phyloP scores from a whole-genome alignment of 805 yeast species.

The Nakazawaea populi region DNA sequence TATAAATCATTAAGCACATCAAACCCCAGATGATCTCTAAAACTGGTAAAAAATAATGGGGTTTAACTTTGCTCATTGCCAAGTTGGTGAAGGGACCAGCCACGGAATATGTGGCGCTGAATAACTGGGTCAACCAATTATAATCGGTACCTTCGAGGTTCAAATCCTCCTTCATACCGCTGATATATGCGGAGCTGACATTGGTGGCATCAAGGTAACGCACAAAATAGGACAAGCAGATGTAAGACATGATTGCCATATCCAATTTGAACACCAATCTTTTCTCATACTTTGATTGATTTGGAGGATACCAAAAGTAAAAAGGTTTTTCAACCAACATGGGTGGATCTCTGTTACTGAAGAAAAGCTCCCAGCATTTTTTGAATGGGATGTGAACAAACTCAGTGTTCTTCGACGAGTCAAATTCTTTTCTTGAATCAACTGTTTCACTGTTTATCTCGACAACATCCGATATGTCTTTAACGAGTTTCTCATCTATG shows the following conservation, averaged over 20 bases:
- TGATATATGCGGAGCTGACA: conserved; percentile 58
- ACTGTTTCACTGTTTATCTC: not conserved
- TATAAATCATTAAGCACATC: conserved; percentile 51
- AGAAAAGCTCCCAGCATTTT: conserved; percentile 1
- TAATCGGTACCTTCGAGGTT: conserved; percentile 54
- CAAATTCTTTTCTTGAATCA: not conserved
- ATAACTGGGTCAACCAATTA: conserved; percentile 48
- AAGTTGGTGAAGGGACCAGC: conserved; percentile 61
- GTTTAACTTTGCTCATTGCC: conserved; percentile 47
- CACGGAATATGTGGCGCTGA: conserved; percentile 51
- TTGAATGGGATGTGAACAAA: conserved; percentile 4
- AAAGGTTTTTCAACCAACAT: not conserved
- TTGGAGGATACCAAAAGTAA: conserved; percentile 5
- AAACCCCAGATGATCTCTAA: conserved; percentile 66
- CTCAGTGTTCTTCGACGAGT: not conserved
- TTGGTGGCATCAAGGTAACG: conserved; percentile 60
- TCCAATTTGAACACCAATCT: conserved; percentile 46
- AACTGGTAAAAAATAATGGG: conserved; percentile 45
- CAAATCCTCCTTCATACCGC: conserved; percentile 54
- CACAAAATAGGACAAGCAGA: conserved; percentile 62
- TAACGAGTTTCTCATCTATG: not conserved
- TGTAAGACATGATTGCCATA: conserved; percentile 44
- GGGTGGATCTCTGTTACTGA: not conserved
- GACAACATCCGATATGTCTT: not conserved
- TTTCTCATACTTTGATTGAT: not conserved